phyloP scores from a whole-genome alignment of 129 eudicot genomes.

The Apium graveolens region DNA sequence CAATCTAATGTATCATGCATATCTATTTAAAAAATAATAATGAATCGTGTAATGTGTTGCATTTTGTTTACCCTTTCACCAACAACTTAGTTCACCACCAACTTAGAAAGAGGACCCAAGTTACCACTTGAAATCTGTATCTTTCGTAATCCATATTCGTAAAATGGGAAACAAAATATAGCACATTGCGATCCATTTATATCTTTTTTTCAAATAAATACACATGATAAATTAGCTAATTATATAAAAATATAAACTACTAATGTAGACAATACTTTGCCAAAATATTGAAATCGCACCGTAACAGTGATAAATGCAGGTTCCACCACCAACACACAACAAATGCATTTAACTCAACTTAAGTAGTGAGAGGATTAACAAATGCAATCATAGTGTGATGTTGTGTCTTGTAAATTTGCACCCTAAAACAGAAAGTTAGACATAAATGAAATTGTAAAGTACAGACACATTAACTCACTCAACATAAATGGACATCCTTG shows the following conservation, averaged over 20 bases:
- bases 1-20: background rate
- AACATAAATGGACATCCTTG: background rate
- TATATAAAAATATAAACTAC: too few relatives aligned
- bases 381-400: background rate
- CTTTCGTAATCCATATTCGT: background rate
- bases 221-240: background rate
- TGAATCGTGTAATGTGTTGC: background rate
- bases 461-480: background rate
- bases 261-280: too few relatives aligned
- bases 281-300: too few relatives aligned
- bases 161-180: background rate
- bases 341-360: background rate
- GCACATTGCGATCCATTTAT: background rate
- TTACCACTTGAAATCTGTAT: background rate
- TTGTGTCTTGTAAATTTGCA: background rate
- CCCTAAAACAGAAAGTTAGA: background rate
- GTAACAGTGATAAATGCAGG: too few relatives aligned
- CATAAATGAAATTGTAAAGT: background rate
- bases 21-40: background rate
- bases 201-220: background rate
- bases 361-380: too few relatives aligned
- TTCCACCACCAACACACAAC: background rate
- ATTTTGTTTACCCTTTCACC: background rate
- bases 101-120: background rate
- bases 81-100: too few relatives aligned